Evolutionary conservation across 2,329 filamentous ascomycete genomes (phyloP), one percentile per base, ranked within the genome.

Genomic region (Talaromyces rugulosus): DNA sequence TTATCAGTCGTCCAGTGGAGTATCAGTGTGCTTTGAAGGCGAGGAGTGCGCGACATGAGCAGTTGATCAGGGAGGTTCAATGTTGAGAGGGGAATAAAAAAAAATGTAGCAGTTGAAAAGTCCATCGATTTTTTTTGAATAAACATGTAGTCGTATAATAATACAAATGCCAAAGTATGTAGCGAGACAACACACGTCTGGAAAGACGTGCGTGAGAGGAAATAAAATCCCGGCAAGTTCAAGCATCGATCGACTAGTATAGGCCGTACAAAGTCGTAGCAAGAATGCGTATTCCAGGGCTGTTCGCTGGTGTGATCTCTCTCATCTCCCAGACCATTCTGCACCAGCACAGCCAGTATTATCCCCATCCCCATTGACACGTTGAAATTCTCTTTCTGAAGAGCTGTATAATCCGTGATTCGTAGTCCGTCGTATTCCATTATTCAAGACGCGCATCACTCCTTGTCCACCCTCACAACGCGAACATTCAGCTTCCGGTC

Each of bases 401-500:
- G 36, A n/a, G 7, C 4, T n/a, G 16, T 23, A 23, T 23, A 23
- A 23, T 23, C 23, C 23, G 23, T 23, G 23, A 23, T 23, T 2
- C 23, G 23, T 23, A 23, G 2, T 23, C 23, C 23, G 23, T 23
- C 23, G 23, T 23, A 23, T 23, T 23, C 23, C 23, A 23, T 23
- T 23, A 36, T 8, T 36, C 33, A 36, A 36, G 33, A 36, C 33
- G 7, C 12, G 8, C 40, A n/a, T 23, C 44, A 27, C 44, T 47
- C 44, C 44, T 47, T 47, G 11, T 66, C 65, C 56, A 74, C 71
- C 44, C 71, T 68, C 40, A 71, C 71, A 51, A 77, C 66, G 34
- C 70, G 66, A 50, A 78, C 62, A 40, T 72, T 69, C 63, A 78
- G 58, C 61, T 78, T 73, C 61, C 70, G 68, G 61, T 85, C 81